Percentiles rank a stretch among this genome's conserved stretches.
Conservation (phyloP, 345 rosid genomes). For the Citrus cavaleriei region DNA sequence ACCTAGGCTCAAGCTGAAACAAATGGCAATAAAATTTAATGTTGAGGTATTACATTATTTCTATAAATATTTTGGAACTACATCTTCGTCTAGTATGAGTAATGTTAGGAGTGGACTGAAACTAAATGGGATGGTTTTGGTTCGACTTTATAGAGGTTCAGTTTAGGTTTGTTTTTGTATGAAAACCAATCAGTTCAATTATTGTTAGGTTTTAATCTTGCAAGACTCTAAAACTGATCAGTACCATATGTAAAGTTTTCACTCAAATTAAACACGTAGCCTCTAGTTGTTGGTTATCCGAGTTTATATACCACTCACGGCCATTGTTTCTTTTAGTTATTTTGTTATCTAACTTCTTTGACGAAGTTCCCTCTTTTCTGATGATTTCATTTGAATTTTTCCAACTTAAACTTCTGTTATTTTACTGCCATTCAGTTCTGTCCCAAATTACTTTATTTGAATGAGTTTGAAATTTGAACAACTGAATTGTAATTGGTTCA, state of each 20-base stretch:
- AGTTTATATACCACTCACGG: not conserved
- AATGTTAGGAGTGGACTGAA: not conserved
- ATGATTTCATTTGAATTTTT: too few relatives aligned
- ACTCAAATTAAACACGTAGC: not conserved
- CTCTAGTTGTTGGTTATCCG: not conserved
- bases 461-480: not conserved
- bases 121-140: not conserved
- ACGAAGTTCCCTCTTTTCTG: not conserved
- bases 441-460: not conserved
- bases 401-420: not conserved
- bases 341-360: not conserved
- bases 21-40: not conserved
- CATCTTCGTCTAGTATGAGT: not conserved
- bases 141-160: not conserved
- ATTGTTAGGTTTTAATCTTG: not conserved
- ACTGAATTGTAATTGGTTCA: not conserved
- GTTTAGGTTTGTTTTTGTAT: not conserved
- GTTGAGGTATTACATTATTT: not conserved
- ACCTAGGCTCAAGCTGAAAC: not conserved
- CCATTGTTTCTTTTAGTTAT: not conserved
- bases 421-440: not conserved
- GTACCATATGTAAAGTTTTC: not conserved
- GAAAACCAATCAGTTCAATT: not conserved
- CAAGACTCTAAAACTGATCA: not conserved
- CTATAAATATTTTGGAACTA: not conserved